These are phyloP conservation scores for Drechmeria coniospora DNA, from an alignment of 2,329 filamentous ascomycete species.

Conservation along the genomic window DNA sequence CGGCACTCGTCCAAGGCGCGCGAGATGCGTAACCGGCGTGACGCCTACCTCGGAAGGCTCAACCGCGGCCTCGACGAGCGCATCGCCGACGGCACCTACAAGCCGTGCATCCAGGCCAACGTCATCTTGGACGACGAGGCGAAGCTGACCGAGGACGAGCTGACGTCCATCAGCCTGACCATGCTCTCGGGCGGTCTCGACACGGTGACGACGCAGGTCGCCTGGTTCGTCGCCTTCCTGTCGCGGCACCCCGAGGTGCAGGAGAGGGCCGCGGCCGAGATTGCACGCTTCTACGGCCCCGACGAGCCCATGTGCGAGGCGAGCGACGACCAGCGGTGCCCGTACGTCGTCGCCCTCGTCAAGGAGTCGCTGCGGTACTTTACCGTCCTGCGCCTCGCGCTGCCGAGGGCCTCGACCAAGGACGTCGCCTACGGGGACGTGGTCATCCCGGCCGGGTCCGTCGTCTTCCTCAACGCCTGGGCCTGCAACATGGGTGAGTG, in stretches of 20 bases:
- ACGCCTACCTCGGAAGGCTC: constrained; percentile 41
- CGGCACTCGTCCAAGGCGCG: constrained; percentile 40
- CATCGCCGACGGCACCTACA: constrained; percentile 43
- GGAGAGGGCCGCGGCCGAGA: constrained; percentile 40
- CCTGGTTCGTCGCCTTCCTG: constrained; percentile 48
- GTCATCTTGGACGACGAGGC: constrained; percentile 49
- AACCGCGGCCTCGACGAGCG: constrained; percentile 43
- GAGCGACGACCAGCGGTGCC: constrained; percentile 47
- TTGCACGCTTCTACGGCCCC: constrained; percentile 34
- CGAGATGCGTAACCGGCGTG: constrained; percentile 43
- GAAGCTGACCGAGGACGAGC: constrained; percentile 44
- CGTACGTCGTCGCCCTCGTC: constrained; percentile 47
- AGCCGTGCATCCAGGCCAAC: constrained; percentile 52
- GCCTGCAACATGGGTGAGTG: constrained; percentile 52
- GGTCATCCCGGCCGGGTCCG: constrained; percentile 44
- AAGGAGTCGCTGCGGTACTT: constrained; percentile 47
- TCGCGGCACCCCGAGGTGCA: constrained; percentile 46
- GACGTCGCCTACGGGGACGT: constrained; percentile 42
- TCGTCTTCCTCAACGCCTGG: constrained; percentile 53
- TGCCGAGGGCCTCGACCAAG: constrained; percentile 45
- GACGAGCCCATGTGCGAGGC: constrained; percentile 42
- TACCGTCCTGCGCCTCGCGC: constrained; percentile 45
- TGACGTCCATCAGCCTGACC: constrained; percentile 50
- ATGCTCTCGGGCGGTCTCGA: constrained; percentile 55
- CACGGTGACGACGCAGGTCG: constrained; percentile 49